A percentile compares a stretch with the other conserved stretches of the same genome.
Conservation (phyloP, 2,329 filamentous ascomycete species). For the Cadophora sp. region DNA sequence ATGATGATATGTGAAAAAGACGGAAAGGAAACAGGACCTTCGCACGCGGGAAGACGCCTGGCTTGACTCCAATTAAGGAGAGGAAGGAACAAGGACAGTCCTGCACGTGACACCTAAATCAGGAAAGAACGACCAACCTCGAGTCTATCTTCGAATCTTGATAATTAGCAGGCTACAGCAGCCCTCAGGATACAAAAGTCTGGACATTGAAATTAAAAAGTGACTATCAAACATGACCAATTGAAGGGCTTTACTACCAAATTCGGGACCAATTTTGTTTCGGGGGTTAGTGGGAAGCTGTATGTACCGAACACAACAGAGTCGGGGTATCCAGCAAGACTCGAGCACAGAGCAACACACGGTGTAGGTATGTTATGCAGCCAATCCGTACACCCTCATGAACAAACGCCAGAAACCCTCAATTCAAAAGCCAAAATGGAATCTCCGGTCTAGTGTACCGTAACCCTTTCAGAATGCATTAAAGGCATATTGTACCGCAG, state of each 20-base stretch:
- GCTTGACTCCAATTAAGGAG: neutral
- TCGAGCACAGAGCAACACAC: constrained; percentile 4
- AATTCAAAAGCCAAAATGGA: constrained; percentile 26
- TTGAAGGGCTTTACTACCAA: neutral
- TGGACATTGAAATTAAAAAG: constrained; percentile 27
- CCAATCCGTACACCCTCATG: constrained; percentile 8
- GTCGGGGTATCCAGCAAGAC: constrained; percentile 36
- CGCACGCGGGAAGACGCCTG: neutral
- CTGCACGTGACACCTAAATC: neutral
- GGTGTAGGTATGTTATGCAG: constrained; percentile 3
- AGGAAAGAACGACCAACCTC: neutral
- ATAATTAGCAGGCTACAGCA: neutral
- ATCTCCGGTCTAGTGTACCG: constrained; percentile 13
- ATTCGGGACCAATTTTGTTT: neutral
- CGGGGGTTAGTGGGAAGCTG: neutral
- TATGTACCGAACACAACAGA: constrained; percentile 5
- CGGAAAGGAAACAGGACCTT: neutral
- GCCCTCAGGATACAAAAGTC: neutral
- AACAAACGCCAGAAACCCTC: constrained; percentile 18
- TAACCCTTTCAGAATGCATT: constrained; percentile 35
- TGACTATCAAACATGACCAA: constrained; percentile 26
- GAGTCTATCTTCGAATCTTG: neutral
- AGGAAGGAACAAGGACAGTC: neutral
- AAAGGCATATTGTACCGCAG: constrained; percentile 45
- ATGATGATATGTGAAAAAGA: neutral